These are phyloP conservation scores for Botryotinia narcissicola DNA, from an alignment of 2,329 filamentous ascomycete species.

Conservation along the genomic window DNA sequence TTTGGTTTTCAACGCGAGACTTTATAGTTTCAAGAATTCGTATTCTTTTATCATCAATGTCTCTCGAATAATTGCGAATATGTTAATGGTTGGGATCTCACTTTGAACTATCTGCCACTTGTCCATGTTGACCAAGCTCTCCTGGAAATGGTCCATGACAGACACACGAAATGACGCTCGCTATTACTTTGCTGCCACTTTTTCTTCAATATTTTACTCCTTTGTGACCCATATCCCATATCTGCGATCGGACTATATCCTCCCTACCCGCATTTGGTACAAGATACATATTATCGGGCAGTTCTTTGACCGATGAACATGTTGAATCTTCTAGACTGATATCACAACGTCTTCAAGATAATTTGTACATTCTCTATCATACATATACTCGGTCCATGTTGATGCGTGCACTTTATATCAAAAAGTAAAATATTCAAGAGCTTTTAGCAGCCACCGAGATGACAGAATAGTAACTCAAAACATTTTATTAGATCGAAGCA, in stretches of 20 bases:
- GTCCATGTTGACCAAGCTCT: neutral
- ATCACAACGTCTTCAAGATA: too few species aligned
- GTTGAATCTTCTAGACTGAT: neutral
- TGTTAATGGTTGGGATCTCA: neutral
- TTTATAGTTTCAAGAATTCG: neutral
- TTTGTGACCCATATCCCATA: neutral
- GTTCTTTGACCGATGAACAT: neutral
- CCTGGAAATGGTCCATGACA: neutral
- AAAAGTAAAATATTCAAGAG: neutral
- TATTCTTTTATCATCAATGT: neutral
- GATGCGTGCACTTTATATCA: neutral
- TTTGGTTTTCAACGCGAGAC: neutral
- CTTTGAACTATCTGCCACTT: fast-evolving
- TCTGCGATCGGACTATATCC: neutral
- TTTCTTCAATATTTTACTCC: neutral
- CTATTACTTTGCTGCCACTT: neutral
- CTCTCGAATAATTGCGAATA: neutral
- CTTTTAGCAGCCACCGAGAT: neutral
- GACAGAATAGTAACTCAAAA: neutral
- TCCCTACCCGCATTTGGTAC: neutral
- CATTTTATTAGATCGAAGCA: neutral
- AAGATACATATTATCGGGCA: neutral
- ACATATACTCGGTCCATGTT: neutral
- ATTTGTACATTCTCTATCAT: too few species aligned
- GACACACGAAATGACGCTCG: neutral